Base-by-base conservation (phyloP, 2,329 filamentous ascomycete genomes). In the Nannizzia gypsea region DNA sequence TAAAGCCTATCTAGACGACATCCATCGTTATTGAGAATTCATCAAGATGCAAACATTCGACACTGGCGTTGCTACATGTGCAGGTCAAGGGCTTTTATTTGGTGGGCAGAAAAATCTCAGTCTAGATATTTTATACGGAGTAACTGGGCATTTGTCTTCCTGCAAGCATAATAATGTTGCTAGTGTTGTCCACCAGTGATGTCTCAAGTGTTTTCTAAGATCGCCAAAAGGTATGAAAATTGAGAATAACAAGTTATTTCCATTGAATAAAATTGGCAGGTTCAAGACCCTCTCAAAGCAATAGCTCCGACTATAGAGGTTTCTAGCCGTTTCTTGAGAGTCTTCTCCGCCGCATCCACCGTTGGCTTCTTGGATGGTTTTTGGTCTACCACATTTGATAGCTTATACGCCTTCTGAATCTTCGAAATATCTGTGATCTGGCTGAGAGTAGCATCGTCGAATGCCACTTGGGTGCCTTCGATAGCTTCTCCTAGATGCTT, bases 381-480 rank as follows among this genome's bases (percentile, higher is more conserved):
- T 5, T 24, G 54, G 20, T 17, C 36, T 3, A 38, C 31, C n/a
- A 61, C 58, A 42, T 60, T 60, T 9, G 60, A 38, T 31, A 96
- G 74, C 71, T 95, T 95, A 74, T 96, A 96, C 63, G 89, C 84
- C 74, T 95, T 96, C 68, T 83, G 83, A 34, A 96, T 81, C 68
- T 84, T 86, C 22, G 77, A 71, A 66, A 87, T 71, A 69, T 95
- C 89, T 1, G 85, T 81, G 26, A 83, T 74, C 0, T 72, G 68
- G 0, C 73, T 71, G 20, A 95, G 72, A n/a, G 77, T 77, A 3
- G 80, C 80, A 67, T 95, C 86, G 0, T 81, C 80, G 60, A 90
- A 83, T 0, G 78, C 69, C 0, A 81, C 70, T 0, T 79, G 72
- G 0, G 76, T 78, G 9, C 89, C 90, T 64, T 88, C 68, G 22